These are phyloP conservation scores for Kalanchoe fedtschenkoi DNA, from an alignment of 164 flowering plant genomes.

Conservation along the genomic window DNA sequence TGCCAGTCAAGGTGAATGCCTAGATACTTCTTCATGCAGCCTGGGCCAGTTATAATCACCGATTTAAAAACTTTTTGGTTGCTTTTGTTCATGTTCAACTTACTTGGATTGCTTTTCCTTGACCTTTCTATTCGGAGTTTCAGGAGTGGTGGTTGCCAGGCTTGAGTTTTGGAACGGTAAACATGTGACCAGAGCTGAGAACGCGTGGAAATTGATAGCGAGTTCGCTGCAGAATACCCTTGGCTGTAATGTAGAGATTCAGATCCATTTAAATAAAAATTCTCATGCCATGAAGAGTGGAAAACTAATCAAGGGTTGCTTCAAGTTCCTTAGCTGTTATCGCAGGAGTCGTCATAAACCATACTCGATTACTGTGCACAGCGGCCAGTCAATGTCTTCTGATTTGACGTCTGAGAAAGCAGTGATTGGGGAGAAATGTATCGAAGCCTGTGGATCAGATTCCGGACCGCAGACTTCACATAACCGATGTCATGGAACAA, in stretches of 20 bases:
- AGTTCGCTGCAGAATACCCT: conserved; percentile 55
- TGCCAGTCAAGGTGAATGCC: conserved; percentile 44
- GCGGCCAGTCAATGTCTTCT: conserved; percentile 27
- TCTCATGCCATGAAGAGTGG: conserved; percentile 18
- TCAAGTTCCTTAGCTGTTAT: conserved; percentile 54
- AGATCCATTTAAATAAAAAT: conserved; percentile 39
- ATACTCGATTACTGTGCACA: conserved; percentile 21
- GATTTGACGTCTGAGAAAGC: conserved; percentile 30
- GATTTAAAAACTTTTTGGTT: background rate
- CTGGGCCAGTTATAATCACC: too few species aligned
- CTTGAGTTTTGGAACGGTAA: conserved; percentile 51
- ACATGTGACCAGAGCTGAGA: conserved; percentile 64
- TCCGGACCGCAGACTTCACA: conserved; percentile 28
- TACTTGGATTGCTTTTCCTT: background rate
- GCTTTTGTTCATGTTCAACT: background rate
- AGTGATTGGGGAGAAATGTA: conserved; percentile 21
- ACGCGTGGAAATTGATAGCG: conserved; percentile 76
- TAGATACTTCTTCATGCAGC: background rate
- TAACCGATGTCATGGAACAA: conserved; percentile 19
- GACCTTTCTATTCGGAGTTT: conserved; percentile 4
- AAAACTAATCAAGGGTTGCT: conserved; percentile 35
- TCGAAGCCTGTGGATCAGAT: conserved; percentile 25
- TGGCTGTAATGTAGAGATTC: conserved; percentile 71
- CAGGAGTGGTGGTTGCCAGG: conserved; percentile 72
- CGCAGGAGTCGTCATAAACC: conserved; percentile 30